Percentiles rank a stretch among this genome's conserved stretches.
These are phyloP conservation scores for Phylloporus sp. DNA, from an alignment of 768 basidiomycete genomes.

Conservation along the genomic window DNA sequence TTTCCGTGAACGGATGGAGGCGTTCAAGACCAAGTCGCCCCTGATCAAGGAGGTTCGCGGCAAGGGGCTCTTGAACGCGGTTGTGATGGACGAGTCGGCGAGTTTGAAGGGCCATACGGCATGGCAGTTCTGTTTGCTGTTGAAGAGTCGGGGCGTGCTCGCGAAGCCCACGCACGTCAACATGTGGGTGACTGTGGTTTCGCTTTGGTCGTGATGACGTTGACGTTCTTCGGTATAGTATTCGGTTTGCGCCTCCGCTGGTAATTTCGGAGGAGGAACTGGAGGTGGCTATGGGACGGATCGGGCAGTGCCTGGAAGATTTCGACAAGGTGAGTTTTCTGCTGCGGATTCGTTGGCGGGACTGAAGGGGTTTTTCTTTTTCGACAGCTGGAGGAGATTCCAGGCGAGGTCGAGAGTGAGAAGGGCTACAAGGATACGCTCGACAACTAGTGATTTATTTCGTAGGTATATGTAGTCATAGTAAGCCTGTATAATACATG, in stretches of 20 bases:
- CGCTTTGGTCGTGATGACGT: neutral
- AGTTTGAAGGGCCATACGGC: slow-evolving; percentile 77
- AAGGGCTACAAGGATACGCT: slow-evolving; percentile 45
- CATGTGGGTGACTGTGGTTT: slow-evolving; percentile 53
- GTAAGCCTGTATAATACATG: slow-evolving; percentile 7
- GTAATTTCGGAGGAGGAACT: slow-evolving; percentile 90
- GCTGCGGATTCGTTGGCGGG: neutral
- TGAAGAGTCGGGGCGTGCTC: slow-evolving; percentile 87
- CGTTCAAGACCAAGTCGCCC: slow-evolving; percentile 50
- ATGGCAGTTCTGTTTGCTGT: slow-evolving; percentile 91
- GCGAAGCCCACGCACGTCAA: slow-evolving; percentile 97
- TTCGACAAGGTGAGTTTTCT: slow-evolving; percentile 62
- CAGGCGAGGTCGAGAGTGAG: slow-evolving; percentile 60
- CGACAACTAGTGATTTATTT: slow-evolving; percentile 15
- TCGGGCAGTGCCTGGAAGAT: slow-evolving; percentile 72
- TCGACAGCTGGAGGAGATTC: slow-evolving; percentile 51
- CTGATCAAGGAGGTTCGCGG: slow-evolving; percentile 79
- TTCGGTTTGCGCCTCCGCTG: slow-evolving; percentile 94
- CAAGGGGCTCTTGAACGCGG: slow-evolving; percentile 83
- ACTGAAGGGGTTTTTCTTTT: neutral
- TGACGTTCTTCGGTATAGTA: slow-evolving; percentile 41
- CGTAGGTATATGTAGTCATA: neutral
- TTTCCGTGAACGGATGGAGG: slow-evolving; percentile 65
- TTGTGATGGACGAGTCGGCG: slow-evolving; percentile 84
- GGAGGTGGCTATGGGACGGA: slow-evolving; percentile 64